Evolutionary conservation across 768 basidiomycete species (phyloP), one percentile per base, ranked within the genome.

Genomic region (Mycena crocata): DNA sequence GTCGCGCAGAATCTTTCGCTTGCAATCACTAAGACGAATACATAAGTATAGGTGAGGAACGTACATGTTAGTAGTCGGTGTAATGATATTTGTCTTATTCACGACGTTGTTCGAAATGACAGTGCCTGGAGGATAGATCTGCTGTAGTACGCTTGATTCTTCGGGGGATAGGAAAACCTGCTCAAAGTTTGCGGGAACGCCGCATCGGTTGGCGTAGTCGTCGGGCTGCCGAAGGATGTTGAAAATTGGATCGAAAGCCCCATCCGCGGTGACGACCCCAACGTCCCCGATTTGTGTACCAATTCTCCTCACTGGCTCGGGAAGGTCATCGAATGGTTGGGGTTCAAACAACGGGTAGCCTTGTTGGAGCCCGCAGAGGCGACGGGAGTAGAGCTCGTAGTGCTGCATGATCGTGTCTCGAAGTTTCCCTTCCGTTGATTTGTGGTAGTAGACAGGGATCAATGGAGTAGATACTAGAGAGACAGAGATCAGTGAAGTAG

Each of bases 231-330:
- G 24, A 28, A 44, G 57, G n/a, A 69, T 66, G 50, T 71, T 71
- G 70, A 71, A 71, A 17, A 71, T 52, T 5, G 32, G 26, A 14
- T 62, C 64, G 46, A 71, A 71, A 2, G 50, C 34, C 5, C 70
- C 70, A 42, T 71, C 64, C 5, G 40, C 9, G 35, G 58, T 63
- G 12, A 71, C 48, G 21, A 55, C 26, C 5, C 70, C 70, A 9
- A 71, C 60, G 42, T 71, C 70, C 28, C 70, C 70, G 24, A 71
- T 66, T 8, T 54, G n/a, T 2, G 61, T 62, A 2, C 51, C 61
- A 19, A 24, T 30, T 14, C 15, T 17, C 9, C 61, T 21, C 2
- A 24, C 13, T 35, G 32, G 21, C 19, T 19, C n/a, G 14, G 61
- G 61, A 2, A 62, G 51, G n/a, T 62, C 61, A 19, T 54, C 51